phyloP scores from a whole-genome alignment of 2,329 filamentous ascomycete genomes.

The Cladosporium sp. region DNA sequence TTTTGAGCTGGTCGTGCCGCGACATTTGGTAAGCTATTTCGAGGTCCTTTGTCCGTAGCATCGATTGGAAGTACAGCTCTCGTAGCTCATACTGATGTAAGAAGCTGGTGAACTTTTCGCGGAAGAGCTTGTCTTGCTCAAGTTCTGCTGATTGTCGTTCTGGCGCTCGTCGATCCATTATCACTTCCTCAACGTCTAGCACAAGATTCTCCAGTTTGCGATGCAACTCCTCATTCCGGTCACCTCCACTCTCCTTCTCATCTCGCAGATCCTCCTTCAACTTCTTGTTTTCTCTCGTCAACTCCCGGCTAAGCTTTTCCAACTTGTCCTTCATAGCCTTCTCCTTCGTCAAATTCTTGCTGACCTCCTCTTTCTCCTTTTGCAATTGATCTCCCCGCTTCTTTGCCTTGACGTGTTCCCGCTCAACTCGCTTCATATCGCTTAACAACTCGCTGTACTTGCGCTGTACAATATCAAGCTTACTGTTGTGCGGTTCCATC shows the following conservation, averaged over 20 bases:
- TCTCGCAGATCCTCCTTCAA: conserved; percentile 91
- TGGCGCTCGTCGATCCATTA: conserved; percentile 79
- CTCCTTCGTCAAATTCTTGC: conserved; percentile 85
- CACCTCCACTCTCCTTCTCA: conserved; percentile 78
- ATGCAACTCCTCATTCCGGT: conserved; percentile 77
- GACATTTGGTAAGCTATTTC: conserved; percentile 91
- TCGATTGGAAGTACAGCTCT: conserved; percentile 87
- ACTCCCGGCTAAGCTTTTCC: conserved; percentile 89
- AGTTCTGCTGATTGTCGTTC: conserved; percentile 77
- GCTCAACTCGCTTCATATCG: conserved; percentile 93
- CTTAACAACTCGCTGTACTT: conserved; percentile 87
- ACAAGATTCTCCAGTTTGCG: conserved; percentile 77
- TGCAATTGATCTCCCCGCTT: conserved; percentile 90
- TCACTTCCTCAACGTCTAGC: conserved; percentile 80
- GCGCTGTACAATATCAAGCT: conserved; percentile 84
- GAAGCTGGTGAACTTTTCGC: conserved; percentile 87
- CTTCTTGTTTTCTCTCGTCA: conserved; percentile 97
- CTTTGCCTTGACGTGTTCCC: conserved; percentile 93
- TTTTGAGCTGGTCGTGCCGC: conserved; percentile 84
- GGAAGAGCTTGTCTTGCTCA: conserved; percentile 78
- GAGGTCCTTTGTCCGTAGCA: conserved; percentile 89
- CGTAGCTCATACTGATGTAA: conserved; percentile 95
- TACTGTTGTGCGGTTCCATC: conserved; percentile 87
- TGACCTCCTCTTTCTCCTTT: conserved; percentile 89
- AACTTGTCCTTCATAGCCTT: conserved; percentile 90